Evolutionary conservation across 495 filamentous ascomycete species (phyloP), one percentile per base, ranked within the genome.

Genomic region (Podospora pseudopauciseta): DNA sequence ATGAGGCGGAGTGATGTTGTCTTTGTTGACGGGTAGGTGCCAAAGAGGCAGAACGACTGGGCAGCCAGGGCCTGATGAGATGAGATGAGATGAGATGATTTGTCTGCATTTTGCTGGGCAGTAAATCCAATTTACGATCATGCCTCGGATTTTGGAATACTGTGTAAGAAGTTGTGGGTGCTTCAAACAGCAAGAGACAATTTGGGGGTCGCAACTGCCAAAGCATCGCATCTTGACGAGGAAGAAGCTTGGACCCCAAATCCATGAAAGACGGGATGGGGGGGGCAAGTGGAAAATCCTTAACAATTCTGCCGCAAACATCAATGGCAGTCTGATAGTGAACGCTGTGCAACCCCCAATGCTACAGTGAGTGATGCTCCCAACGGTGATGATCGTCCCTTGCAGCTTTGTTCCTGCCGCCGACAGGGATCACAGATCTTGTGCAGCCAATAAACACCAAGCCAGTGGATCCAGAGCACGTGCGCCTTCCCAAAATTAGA

Each of bases 351-450:
- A 63, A 7, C 61, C 28, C 61, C 61, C 61, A 63, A 44, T 49
- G 7, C 39, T 32, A 63, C 60, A 63, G 34, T 39, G 34, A 39
- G 34, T 39, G 39, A 49, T 49, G 9, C 39, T 13, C 4, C 32
- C 23, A 61, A 28, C 54, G 54, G 39, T 30, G 53, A 64, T 60
- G 66, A 72, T 72, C 71, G 65, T 58, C 71, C 60, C 60, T 65
- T 67, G 67, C 67, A 70, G 60, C 58, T 56, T 30, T 30, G 67
- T 70, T 63, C 71, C 71, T 72, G 71, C 64, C 68, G 59, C 30
- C 19, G 30, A 53, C 16, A 63, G 27, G 58, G 59, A 20, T 60
- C 55, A 7, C 1, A 5, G n/a, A 5, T 16, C 13, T 49, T 11
- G 0, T 18, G 1, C 39, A 49, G 2, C 39, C 18, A 64, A 63